These are phyloP conservation scores for Eucalyptus shirleyi DNA, from an alignment of 345 rosid genomes.

Conservation along the genomic window DNA sequence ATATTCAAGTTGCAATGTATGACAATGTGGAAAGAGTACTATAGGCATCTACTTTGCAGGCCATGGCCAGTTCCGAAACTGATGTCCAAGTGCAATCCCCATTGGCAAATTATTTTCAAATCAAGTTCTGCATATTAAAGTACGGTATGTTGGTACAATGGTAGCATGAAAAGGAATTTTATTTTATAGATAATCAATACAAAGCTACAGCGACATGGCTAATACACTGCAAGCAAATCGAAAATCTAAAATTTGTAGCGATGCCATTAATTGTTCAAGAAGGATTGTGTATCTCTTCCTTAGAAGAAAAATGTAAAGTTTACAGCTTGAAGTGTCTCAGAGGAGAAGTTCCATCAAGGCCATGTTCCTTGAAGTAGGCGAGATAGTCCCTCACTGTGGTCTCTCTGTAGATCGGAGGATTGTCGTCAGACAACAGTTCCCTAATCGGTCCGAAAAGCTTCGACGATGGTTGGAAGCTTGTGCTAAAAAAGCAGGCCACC, in stretches of 20 bases:
- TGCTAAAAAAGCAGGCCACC: slow-evolving; percentile 20
- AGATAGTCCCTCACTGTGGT: slow-evolving; percentile 7
- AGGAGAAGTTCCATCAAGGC: background rate
- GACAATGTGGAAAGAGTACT: no score
- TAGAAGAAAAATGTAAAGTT: background rate
- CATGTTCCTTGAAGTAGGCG: background rate
- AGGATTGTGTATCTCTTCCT: background rate
- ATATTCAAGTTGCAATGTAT: no score
- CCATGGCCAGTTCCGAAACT: background rate
- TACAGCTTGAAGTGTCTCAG: slow-evolving; percentile 11
- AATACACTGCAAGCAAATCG: background rate
- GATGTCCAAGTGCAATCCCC: background rate
- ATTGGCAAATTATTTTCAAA: background rate
- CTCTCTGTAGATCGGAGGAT: slow-evolving; percentile 20
- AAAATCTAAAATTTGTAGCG: background rate
- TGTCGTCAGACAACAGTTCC: slow-evolving; percentile 18
- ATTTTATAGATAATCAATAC: background rate
- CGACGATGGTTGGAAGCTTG: background rate
- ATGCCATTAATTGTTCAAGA: background rate
- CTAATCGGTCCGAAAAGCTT: slow-evolving; percentile 14
- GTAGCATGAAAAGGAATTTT: background rate
- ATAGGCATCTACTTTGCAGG: no score
- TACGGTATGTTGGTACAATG: background rate
- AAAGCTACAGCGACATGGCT: accelerated
- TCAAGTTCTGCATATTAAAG: background rate